Base-by-base conservation (phyloP, 352 stramenopile genomes). In the Albugo laibachii region DNA sequence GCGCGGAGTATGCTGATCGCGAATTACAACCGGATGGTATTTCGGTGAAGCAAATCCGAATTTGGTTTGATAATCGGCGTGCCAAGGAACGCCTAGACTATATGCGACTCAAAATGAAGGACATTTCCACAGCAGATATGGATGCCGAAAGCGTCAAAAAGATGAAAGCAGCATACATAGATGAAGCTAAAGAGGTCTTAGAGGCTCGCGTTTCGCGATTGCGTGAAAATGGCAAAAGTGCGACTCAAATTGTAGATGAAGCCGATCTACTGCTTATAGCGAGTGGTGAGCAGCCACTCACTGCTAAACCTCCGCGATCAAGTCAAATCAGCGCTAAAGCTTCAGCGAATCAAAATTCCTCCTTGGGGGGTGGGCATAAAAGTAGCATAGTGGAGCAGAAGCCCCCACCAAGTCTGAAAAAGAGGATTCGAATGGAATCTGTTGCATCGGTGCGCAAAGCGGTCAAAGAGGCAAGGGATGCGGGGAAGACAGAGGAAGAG, bases 81-180 rank as follows among this genome's bases (percentile, higher is more conserved):
- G 77, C 77, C 1, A 91, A 91, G 44, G 77, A 91, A 45, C 69
- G 74, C 2, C 52, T 91, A 13, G 77, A 91, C 48, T 91, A 91
- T 59, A 91, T 91, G 77, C 74, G 77, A 31, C 44, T 91, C 36
- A 87, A 91, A 60, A 91, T 91, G 77, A 91, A 91, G 51, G 70
- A 87, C 24, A 78, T 87, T 47, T 84, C 76, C 24, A 87, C 72
- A 10, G 67, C 74, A 4, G 69, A 82, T 18, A 83, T 91, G 68
- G 77, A 91, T 47, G 68, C 65, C 0, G 77, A 91, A 19, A 80
- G 68, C 50, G 66, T 91, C 21, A 91, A 91, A 58, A 75, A 77
- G 48, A 86, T 91, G 71, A 87, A 87, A 55, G 72, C 77, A 5
- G 75, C 70, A 39, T 91, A 86, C 48, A 91, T 91, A 52, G 77